Base-by-base conservation (phyloP, 1,139 yeast species). In the Suhomyces maxii region DNA sequence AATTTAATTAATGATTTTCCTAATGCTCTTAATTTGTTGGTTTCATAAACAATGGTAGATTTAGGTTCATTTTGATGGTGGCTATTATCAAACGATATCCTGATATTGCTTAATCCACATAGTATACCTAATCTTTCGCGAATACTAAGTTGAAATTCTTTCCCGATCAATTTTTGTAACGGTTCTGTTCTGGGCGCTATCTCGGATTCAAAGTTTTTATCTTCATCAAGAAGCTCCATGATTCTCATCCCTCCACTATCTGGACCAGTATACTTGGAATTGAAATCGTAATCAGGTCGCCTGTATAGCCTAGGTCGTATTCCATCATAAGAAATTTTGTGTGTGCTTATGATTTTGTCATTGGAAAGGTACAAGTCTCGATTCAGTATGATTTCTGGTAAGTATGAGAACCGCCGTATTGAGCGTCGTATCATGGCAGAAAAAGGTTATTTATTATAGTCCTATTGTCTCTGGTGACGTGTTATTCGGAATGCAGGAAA, bases 81-180 rank as follows among this genome's bases (percentile, higher is more conserved):
- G 31, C 6, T 11, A 11, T 35, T 18, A 0, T 45, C 45, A 13
- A 43, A 36, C 8, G 28, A 10, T 7, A 59, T 26, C 12, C 47
- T 43, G 10, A 56, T 42, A 12, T 58, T 54, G 26, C 61, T 52
- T 12, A 61, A 41, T 6, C 69, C 71, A 52, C 63, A 58, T 12
- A 62, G 37, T 3, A 65, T 54, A 26, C 55, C 44, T 8, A 61
- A 31, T 23, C 56, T 57, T 47, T 69, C 73, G 36, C 55, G 48
- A 2, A 54, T 34, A 59, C 57, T 63, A 8, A 69, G 44, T 1
- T 46, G 49, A 37, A 62, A 64, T 6, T 55, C 52, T 3, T 38
- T 31, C 2, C 68, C 69, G 13, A 57, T 39, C 34, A 57, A 56
- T 23, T 26, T 44, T 35, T 49, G 52, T 6, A 56, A n/a, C 6